These are phyloP conservation scores for Ganoderma boninense DNA, from an alignment of 1,284 basidiomycete species.

Conservation along the genomic window DNA sequence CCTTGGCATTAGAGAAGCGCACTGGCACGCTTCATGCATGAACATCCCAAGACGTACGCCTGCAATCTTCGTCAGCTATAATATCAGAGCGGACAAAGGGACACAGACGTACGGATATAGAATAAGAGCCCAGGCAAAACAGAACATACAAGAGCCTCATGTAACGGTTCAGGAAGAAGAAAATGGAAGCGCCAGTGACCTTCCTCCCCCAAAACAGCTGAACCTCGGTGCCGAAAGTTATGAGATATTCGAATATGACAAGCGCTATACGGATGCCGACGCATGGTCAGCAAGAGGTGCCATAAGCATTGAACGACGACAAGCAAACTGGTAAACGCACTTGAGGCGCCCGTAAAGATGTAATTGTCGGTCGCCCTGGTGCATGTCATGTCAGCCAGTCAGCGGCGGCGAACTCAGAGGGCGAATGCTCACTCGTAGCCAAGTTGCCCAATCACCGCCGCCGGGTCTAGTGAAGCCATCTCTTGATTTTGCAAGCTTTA, in stretches of 20 bases:
- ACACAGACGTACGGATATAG: background rate
- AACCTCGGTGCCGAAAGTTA: conserved; percentile 5
- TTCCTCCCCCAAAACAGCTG: conserved; percentile 9
- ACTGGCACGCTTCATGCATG: background rate
- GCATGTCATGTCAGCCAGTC: background rate
- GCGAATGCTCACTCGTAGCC: background rate
- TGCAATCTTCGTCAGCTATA: background rate
- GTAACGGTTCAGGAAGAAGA: conserved; percentile 10
- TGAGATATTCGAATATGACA: conserved; percentile 5
- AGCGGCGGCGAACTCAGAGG: background rate
- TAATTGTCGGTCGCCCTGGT: background rate
- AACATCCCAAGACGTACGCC: background rate
- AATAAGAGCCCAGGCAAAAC: background rate
- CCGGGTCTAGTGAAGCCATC: background rate
- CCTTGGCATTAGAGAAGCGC: background rate
- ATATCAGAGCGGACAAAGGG: background rate
- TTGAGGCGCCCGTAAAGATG: background rate
- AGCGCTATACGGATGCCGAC: background rate
- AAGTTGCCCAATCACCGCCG: background rate
- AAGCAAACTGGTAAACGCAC: background rate
- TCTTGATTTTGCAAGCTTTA: too few species aligned
- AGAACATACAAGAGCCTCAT: background rate
- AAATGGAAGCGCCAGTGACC: background rate
- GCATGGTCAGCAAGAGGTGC: background rate
- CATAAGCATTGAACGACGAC: too few species aligned